Percentiles rank a stretch among this genome's conserved stretches.
These are phyloP conservation scores for Phytophthora kernoviae DNA, from an alignment of 352 stramenopile genomes.

Conservation along the genomic window DNA sequence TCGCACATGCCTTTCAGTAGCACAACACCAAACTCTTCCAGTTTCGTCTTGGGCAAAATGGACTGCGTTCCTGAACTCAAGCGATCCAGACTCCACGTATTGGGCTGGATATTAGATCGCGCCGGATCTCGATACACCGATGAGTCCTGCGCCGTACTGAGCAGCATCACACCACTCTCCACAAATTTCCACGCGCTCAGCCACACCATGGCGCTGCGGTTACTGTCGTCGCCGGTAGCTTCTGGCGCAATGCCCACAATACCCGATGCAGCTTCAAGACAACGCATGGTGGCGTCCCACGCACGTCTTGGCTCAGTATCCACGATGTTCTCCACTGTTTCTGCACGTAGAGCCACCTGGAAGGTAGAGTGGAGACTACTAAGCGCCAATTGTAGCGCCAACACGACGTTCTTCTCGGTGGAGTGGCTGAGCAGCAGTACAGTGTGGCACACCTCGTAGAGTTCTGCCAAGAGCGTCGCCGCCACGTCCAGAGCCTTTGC, in stretches of 20 bases:
- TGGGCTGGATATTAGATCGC: constrained; percentile 77
- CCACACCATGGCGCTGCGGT: constrained; percentile 60
- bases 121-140: constrained; percentile 75
- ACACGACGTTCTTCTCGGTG: constrained; percentile 72
- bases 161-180: constrained; percentile 57
- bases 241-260: constrained; percentile 43
- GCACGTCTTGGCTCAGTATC: constrained; percentile 25
- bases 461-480: constrained; percentile 34
- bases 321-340: constrained; percentile 14
- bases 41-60: constrained; percentile 36
- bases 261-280: constrained; percentile 49
- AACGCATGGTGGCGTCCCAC: constrained; percentile 45
- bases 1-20: constrained; percentile 51
- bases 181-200: constrained; percentile 66
- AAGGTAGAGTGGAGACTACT: constrained; percentile 46
- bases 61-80: constrained; percentile 29
- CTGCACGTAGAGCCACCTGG: constrained; percentile 30
- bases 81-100: constrained; percentile 64
- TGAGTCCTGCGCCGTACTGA: constrained; percentile 54
- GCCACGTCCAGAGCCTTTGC: constrained; percentile 18
- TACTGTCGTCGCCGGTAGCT: constrained; percentile 35
- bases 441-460: constrained; percentile 61
- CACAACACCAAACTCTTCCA: constrained; percentile 48
- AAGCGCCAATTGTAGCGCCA: constrained; percentile 57
- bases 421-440: constrained; percentile 75